These are phyloP conservation scores for Gossypium arboreum DNA, from an alignment of 345 rosid genomes.

Conservation along the genomic window DNA sequence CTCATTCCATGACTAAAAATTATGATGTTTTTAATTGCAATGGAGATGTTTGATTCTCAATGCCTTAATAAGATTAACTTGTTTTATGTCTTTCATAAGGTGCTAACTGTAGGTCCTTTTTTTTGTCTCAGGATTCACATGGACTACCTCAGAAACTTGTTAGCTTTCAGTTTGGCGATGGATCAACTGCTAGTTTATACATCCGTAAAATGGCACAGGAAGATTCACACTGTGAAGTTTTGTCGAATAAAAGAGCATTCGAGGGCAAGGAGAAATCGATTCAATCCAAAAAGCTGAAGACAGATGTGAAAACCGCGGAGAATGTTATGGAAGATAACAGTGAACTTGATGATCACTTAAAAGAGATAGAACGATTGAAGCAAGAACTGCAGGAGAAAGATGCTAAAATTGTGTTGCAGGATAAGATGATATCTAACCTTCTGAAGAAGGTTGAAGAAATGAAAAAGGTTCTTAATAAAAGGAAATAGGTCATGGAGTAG, in stretches of 20 bases:
- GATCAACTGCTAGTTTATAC: conserved; percentile 34
- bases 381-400: conserved; percentile 38
- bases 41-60: neutral
- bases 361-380: conserved; percentile 33
- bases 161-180: conserved; percentile 31
- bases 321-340: conserved; percentile 17
- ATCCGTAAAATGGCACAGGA: conserved; percentile 52
- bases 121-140: conserved; percentile 46
- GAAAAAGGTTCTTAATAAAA: neutral
- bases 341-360: conserved; percentile 21
- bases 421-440: conserved; percentile 24
- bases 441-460: neutral
- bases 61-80: neutral
- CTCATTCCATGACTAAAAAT: neutral
- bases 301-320: conserved; percentile 14
- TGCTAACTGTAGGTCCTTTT: neutral
- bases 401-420: conserved; percentile 32
- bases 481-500: neutral
- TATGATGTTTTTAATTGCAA: neutral
- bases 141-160: conserved; percentile 64
- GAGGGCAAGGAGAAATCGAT: conserved; percentile 30
- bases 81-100: neutral
- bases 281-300: conserved; percentile 37
- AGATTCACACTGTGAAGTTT: conserved; percentile 13
- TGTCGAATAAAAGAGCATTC: conserved; percentile 36